A percentile compares a stretch with the other conserved stretches of the same genome.
These are phyloP conservation scores for Diaporthe ilicicola DNA, from an alignment of 2,329 filamentous ascomycete species.

Conservation along the genomic window DNA sequence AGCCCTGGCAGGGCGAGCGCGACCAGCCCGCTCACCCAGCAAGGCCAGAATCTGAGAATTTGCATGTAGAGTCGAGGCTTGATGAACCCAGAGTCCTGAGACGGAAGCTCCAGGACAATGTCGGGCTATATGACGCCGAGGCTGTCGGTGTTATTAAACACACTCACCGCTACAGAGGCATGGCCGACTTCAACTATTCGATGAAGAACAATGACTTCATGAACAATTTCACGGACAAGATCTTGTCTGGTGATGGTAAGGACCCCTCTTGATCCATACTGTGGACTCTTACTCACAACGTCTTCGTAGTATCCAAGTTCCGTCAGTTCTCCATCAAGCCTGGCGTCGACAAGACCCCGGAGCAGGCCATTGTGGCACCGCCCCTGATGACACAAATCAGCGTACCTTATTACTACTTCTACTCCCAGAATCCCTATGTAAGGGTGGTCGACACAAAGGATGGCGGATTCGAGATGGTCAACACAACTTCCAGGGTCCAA, in stretches of 20 bases:
- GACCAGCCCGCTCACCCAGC: conserved; percentile 40
- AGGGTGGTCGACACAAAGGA: conserved; percentile 66
- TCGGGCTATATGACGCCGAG: conserved; percentile 71
- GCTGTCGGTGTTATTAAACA: conserved; percentile 77
- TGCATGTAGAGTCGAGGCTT: conserved; percentile 42
- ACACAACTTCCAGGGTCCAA: conserved; percentile 64
- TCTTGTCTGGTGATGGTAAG: conserved; percentile 76
- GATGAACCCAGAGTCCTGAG: conserved; percentile 66
- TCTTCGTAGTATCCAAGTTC: conserved; percentile 55
- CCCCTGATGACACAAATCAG: conserved; percentile 79
- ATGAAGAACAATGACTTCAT: conserved; percentile 75
- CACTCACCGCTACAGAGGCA: conserved; percentile 85
- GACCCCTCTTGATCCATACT: neutral
- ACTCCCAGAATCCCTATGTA: conserved; percentile 86
- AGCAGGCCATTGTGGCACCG: conserved; percentile 79
- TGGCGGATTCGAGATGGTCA: conserved; percentile 62
- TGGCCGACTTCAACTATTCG: conserved; percentile 88
- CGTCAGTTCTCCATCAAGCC: conserved; percentile 73
- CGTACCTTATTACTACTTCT: conserved; percentile 80
- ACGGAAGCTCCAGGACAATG: conserved; percentile 75
- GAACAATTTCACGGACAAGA: conserved; percentile 72
- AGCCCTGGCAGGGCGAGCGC: conserved; percentile 64
- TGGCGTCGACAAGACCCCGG: conserved; percentile 63
- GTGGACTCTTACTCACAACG: neutral
- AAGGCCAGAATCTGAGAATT: neutral